These are phyloP conservation scores for Tetrahymena borealis DNA, from an alignment of 73 alveolate species.

Conservation along the genomic window DNA sequence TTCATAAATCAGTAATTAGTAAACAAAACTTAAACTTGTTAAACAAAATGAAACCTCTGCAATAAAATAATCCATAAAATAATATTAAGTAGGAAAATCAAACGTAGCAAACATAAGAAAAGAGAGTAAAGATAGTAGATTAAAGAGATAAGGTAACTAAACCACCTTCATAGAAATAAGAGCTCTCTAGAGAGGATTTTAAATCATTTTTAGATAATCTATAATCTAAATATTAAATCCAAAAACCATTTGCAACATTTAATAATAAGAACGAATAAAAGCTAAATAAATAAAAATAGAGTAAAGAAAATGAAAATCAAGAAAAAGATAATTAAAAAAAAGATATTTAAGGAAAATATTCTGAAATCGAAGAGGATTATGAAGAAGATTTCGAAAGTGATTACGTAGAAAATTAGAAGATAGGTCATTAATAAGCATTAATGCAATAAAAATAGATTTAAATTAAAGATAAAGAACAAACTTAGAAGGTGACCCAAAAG, in stretches of 20 bases:
- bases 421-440: neutral
- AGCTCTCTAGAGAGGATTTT: neutral
- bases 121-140: neutral
- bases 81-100: no score
- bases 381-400: neutral
- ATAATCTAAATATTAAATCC: neutral
- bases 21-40: no score
- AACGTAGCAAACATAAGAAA: no score
- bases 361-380: neutral
- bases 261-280: neutral
- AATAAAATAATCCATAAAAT: no score
- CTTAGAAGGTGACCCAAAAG: neutral
- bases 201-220: neutral
- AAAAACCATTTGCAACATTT: neutral
- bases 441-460: neutral
- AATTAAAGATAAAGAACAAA: neutral
- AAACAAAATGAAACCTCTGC: no score
- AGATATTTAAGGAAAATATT: neutral
- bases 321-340: neutral
- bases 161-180: neutral
- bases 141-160: neutral
- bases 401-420: neutral
- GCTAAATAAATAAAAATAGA: no score
- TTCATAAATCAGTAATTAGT: no score
- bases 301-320: neutral